Percentiles rank a stretch among this genome's conserved stretches.
These are phyloP conservation scores for Rhizoctonia solani DNA, from an alignment of 1,284 basidiomycete species.

Conservation along the genomic window DNA sequence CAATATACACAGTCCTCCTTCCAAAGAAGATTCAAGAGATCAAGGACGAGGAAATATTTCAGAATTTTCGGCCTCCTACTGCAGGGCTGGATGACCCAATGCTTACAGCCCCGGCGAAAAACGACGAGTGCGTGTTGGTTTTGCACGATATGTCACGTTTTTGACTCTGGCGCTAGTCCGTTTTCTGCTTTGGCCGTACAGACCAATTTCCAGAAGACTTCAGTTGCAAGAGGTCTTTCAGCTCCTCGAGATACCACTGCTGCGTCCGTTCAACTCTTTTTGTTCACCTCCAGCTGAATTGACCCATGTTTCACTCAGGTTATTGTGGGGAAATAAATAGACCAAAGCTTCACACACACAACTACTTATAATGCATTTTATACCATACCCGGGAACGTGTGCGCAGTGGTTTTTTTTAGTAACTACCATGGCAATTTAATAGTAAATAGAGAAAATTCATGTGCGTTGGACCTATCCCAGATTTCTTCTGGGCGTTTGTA, in stretches of 20 bases:
- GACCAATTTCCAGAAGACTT: slow-evolving; percentile 1
- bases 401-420: neutral
- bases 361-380: neutral
- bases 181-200: neutral
- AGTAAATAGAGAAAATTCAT: neutral
- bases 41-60: slow-evolving; percentile 29
- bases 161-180: slow-evolving; percentile 1
- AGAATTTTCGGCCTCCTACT: slow-evolving; percentile 24
- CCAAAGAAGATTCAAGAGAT: slow-evolving; percentile 26
- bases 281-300: neutral
- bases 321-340: slow-evolving; percentile 21
- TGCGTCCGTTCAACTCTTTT: neutral
- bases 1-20: slow-evolving; percentile 23
- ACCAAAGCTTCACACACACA: neutral
- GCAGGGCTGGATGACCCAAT: slow-evolving; percentile 11
- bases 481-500: too few relatives aligned
- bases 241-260: slow-evolving; percentile 5
- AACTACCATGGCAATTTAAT: neutral
- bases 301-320: neutral
- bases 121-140: neutral
- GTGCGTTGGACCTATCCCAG: too few relatives aligned
- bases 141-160: neutral
- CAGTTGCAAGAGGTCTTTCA: neutral
- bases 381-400: neutral
- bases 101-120: slow-evolving; percentile 1